Evolutionary conservation across 768 basidiomycete species (phyloP).

Genomic region (Leucocoprinus leucothites): DNA sequence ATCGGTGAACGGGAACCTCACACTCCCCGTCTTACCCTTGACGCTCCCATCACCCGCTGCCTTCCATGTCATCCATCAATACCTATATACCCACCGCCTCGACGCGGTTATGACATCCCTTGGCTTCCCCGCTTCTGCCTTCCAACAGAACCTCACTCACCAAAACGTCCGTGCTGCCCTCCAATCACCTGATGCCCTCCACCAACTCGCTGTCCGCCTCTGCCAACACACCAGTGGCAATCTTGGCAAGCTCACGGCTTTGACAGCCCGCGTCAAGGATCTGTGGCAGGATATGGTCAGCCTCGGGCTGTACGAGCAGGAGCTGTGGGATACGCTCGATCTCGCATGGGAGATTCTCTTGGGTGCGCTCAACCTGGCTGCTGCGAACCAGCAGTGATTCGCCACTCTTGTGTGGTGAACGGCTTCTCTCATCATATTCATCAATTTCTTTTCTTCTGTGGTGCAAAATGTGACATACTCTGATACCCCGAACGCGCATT

Average conservation of each 20-base stretch:
- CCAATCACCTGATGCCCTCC: conserved; percentile 47
- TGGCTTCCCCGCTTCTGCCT: conserved; percentile 51
- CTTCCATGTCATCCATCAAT: conserved; percentile 61
- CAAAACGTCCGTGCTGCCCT: conserved; percentile 40
- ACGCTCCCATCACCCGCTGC: conserved; percentile 68
- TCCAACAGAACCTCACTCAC: conserved; percentile 42
- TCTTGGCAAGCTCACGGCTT: conserved; percentile 43
- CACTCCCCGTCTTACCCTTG: conserved; percentile 69
- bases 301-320: conserved; percentile 68
- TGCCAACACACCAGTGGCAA: conserved; percentile 42
- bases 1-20: conserved; percentile 26
- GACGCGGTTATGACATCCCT: conserved; percentile 57
- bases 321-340: conserved; percentile 76
- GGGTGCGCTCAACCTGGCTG: conserved; percentile 49
- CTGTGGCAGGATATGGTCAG: conserved; percentile 78
- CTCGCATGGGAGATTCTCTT: conserved; percentile 78
- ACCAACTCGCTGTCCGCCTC: conserved; percentile 53
- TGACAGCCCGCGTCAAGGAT: conserved; percentile 70
- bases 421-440: no score
- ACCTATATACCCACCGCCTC: conserved; percentile 67
- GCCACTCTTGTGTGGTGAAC: not conserved
- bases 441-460: not conserved
- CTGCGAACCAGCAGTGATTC: conserved; percentile 25
- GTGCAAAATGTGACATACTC: conserved; percentile 3
- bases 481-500: not conserved